Evolutionary conservation across 306 rosid genomes (phyloP).

Genomic region (Amphicarpaea edgeworthii): DNA sequence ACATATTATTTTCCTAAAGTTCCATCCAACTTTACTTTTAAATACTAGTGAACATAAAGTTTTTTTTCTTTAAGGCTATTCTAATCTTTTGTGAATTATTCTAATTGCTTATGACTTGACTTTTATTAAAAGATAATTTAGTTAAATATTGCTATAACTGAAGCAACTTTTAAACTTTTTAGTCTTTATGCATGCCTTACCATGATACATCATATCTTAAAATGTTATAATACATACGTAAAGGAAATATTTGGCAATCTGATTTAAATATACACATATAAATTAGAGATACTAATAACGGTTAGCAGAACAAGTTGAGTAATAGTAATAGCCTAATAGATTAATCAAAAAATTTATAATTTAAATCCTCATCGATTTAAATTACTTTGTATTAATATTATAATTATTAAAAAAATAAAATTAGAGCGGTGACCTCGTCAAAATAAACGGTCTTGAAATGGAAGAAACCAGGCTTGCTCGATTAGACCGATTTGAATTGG

Average conservation of each 20-base stretch:
- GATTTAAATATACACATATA: too few relatives aligned
- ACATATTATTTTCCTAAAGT: too few relatives aligned
- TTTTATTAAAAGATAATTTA: background rate
- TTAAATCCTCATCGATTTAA: too few relatives aligned
- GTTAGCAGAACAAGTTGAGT: too few relatives aligned
- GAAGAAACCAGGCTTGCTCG: background rate
- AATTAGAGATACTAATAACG: too few relatives aligned
- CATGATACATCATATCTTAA: background rate
- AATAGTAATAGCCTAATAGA: too few relatives aligned
- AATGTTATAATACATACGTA: background rate
- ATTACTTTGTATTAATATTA: too few relatives aligned
- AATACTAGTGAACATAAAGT: background rate
- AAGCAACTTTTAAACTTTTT: background rate
- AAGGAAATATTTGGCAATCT: background rate
- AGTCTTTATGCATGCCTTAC: background rate
- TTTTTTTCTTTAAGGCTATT: too few relatives aligned
- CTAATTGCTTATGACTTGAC: background rate
- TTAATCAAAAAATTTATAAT: too few relatives aligned
- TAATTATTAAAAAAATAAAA: too few relatives aligned
- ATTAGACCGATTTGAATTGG: background rate
- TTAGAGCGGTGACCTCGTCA: too few relatives aligned
- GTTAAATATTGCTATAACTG: background rate
- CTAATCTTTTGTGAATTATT: too few relatives aligned
- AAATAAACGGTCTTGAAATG: background rate
- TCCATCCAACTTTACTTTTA: background rate